Conservation (phyloP, 306 rosid genomes). For the Hippophae tibetana region DNA sequence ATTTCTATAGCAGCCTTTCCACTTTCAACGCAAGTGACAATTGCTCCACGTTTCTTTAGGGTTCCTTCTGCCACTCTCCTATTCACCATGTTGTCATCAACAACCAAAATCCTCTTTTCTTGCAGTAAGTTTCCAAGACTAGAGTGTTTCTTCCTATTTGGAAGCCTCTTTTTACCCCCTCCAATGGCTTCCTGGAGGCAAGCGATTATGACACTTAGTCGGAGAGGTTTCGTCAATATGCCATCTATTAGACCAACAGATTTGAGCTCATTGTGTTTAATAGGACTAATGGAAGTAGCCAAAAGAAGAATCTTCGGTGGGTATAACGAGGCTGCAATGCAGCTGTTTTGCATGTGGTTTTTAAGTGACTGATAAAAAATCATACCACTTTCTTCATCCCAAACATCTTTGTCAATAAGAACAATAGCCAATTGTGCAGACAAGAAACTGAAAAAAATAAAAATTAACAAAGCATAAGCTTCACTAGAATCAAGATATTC, state of each 20-base stretch:
- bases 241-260: conserved; percentile 45
- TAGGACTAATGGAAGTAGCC: conserved; percentile 31
- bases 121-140: conserved; percentile 46
- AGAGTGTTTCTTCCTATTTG: conserved; percentile 30
- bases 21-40: conserved; percentile 65
- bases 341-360: conserved; percentile 29
- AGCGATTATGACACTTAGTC: conserved; percentile 41
- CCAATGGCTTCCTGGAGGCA: conserved; percentile 61
- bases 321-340: conserved; percentile 23
- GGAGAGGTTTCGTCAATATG: conserved; percentile 63
- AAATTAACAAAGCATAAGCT: conserved; percentile 13
- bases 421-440: conserved; percentile 45
- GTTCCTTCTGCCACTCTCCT: conserved; percentile 88
- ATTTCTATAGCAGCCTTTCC: conserved; percentile 57
- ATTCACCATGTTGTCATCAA: conserved; percentile 82
- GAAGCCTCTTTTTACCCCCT: conserved; percentile 41
- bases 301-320: conserved; percentile 64
- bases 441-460: conserved; percentile 27
- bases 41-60: conserved; percentile 69
- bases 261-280: conserved; percentile 43
- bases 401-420: conserved; percentile 65
- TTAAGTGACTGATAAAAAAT: conserved; percentile 24
- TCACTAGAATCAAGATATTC: conserved; percentile 1
- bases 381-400: conserved; percentile 47
- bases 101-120: conserved; percentile 69